Evolutionary conservation across 1,284 basidiomycete genomes (phyloP).

Genomic region (Phlebopus sp.): DNA sequence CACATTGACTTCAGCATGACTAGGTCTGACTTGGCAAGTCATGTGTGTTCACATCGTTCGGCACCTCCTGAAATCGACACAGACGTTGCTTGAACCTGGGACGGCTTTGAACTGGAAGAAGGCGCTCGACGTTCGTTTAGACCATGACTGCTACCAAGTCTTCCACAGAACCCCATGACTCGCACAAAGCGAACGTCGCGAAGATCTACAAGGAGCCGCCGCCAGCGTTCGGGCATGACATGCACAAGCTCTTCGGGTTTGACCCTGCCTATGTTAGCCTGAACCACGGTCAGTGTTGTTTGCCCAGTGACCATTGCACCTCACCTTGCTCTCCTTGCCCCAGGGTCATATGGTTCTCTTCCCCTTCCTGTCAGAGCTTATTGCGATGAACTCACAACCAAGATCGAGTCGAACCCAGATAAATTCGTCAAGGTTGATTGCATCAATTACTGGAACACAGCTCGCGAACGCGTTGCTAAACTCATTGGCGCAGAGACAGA

Average conservation of each 20-base stretch:
- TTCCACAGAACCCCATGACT: not conserved
- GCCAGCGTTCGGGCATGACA: conserved; percentile 52
- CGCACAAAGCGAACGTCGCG: not conserved
- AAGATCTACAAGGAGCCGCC: conserved; percentile 24
- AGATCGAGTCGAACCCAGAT: conserved; percentile 64
- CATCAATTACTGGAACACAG: conserved; percentile 30
- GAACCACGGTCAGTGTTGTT: conserved; percentile 50
- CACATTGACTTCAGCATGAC: too few species aligned
- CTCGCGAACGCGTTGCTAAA: conserved; percentile 52
- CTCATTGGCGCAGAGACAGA: conserved; percentile 58
- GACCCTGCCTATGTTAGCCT: conserved; percentile 57
- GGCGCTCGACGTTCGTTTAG: too few species aligned
- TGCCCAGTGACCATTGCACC: not conserved
- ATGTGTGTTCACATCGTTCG: too few species aligned
- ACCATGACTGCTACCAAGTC: conserved; percentile 15
- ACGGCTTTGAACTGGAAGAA: too few species aligned
- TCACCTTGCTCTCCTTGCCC: not conserved
- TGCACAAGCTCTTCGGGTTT: conserved; percentile 53
- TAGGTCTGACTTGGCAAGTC: too few species aligned
- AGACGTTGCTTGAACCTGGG: too few species aligned
- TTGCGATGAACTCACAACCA: conserved; percentile 41
- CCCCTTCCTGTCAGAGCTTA: conserved; percentile 59
- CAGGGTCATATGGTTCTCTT: conserved; percentile 69
- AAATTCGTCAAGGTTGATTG: conserved; percentile 51
- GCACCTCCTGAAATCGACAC: too few species aligned